Evolutionary conservation across 371 early-diverging fungal species (phyloP), one percentile per base, ranked within the genome.

Genomic region (Phascolomyces articulosus): DNA sequence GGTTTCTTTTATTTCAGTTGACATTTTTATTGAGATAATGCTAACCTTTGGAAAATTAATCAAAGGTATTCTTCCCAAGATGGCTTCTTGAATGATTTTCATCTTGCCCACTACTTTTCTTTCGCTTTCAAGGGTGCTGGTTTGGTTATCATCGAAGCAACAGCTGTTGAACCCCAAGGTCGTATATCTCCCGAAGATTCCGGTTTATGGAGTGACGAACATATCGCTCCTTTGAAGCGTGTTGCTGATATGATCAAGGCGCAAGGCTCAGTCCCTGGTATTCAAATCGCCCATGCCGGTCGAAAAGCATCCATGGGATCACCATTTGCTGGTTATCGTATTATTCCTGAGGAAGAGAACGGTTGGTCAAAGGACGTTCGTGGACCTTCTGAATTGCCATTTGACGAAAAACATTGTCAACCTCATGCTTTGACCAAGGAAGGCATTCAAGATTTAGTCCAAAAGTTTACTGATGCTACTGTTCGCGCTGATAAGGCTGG

Each of bases 201-300:
- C 13, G 96, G 96, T 2, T 51, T 96, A 11, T 96, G 91, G 91
- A 79, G 67, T 4, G 93, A 94, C 65, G 90, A 85, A 24, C 96
- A 95, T 24, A 84, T 91, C 26, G 77, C 68, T 0, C 75, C 82
- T 1, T 66, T 92, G 38, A 78, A 78, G 55, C 82, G 85, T 18
- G 84, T 94, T 7, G 89, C 82, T 16, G 81, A 85, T 57, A 84
- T 85, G 65, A 72, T 86, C 57, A 90, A 93, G 64, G 70, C 80
- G 8, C 85, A 86, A 51, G 90, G 90, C 15, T 63, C 80, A 26
- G 73, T 84, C 27, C 69, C 86, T 10, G 94, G 85, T 51, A 85
- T 94, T 64, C 96, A 96, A 65, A 67, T 96, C 4, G 92, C 86
- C 0, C 96, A 95, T 63, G 91, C 93, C 18, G 96, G 96, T 10